These are phyloP conservation scores for Corniculantispora saksenae DNA, from an alignment of 2,329 filamentous ascomycete genomes.

Conservation along the genomic window DNA sequence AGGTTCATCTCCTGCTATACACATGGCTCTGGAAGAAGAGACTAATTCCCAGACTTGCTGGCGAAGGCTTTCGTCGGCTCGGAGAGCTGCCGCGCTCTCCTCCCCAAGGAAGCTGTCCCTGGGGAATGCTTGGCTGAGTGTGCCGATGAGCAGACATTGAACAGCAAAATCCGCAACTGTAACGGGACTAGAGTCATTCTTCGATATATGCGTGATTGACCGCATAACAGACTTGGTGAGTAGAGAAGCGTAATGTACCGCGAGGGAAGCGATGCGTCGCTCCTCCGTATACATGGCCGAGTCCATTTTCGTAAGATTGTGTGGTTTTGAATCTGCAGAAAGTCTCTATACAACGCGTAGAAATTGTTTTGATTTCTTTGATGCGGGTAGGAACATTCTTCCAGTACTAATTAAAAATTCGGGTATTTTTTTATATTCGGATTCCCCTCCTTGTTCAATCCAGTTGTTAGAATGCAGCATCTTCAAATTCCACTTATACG, in stretches of 20 bases:
- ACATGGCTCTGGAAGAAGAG: slow-evolving; percentile 22
- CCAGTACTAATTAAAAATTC: too few species aligned
- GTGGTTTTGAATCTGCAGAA: too few species aligned
- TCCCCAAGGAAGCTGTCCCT: slow-evolving; percentile 54
- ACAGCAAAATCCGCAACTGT: slow-evolving; percentile 58
- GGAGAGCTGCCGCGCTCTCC: slow-evolving; percentile 50
- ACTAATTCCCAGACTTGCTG: slow-evolving; percentile 54
- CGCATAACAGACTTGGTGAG: slow-evolving; percentile 45
- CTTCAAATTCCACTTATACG: neutral
- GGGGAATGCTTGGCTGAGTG: slow-evolving; percentile 50
- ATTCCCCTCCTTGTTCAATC: neutral
- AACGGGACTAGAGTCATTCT: slow-evolving; percentile 53
- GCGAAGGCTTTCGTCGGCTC: slow-evolving; percentile 44
- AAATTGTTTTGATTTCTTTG: neutral
- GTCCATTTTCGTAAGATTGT: neutral
- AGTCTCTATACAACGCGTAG: too few species aligned
- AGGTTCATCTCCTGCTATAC: too few species aligned
- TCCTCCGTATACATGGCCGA: neutral
- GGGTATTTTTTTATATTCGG: neutral
- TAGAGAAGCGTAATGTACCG: slow-evolving; percentile 51
- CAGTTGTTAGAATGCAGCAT: neutral
- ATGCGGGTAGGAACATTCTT: too few species aligned
- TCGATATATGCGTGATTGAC: slow-evolving; percentile 47
- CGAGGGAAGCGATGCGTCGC: slow-evolving; percentile 25
- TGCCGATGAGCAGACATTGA: slow-evolving; percentile 54